Base-by-base conservation (phyloP, 129 eudicot genomes). In the Tagetes erecta region DNA sequence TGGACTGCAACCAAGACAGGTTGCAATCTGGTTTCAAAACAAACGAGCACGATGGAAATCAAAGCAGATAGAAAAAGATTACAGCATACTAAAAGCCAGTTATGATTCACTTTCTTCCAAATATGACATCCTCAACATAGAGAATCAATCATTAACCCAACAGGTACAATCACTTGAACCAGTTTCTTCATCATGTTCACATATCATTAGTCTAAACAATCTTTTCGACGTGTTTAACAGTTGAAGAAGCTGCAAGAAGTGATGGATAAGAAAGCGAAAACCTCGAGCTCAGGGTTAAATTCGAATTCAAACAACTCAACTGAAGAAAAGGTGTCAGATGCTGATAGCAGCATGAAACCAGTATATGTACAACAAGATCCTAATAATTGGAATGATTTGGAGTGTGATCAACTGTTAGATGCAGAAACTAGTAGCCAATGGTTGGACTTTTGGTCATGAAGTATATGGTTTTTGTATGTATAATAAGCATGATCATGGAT, bases 21-120 rank as follows among this genome's bases (percentile, higher is more conserved):
- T 91, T 2, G 87, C 94, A 0, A 86, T 91, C 5, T 91, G 97
- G 97, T 91, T 91, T 34, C 97, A 91, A 70, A 91, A 91, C 52
- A 84, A 84, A 53, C 53, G 97, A 62, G 95, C 97, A 41, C 82
- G 95, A n/a, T 91, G 84, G 86, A 91, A 88, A 64, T 84, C 97
- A 0, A 91, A 86, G 86, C 86, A 91, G 40, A 73, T 91, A 10
- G 88, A 88, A 82, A 67, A 45, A 59, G 94, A 90, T 8, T 90
- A 83, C 70, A 74, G 27, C 72, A 0, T 69, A 1, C 58, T 90
- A 40, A 70, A 70, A 37, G 72, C 86, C 46, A 84, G 71, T 74
- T 90, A 85, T 41, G 83, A 90, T 60, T 65, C 84, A 33, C 84
- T 90, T 3, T 80, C 87, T 11, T 63, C 89, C 13, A 79, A 78